phyloP scores from a whole-genome alignment of 2,329 filamentous ascomycete genomes.

The Fusarium domesticum region DNA sequence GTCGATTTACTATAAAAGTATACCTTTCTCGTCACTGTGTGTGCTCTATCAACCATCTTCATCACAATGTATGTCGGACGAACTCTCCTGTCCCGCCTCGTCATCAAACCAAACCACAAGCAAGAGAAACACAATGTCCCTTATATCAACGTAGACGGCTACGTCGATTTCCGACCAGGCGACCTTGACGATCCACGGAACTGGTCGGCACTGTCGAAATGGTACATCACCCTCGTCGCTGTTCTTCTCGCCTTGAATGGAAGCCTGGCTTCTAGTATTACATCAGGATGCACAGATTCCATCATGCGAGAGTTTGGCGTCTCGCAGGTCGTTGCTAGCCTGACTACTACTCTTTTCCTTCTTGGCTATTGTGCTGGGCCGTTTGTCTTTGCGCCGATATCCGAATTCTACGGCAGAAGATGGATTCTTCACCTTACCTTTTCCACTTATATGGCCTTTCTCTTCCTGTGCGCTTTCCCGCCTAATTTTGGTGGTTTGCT shows the following conservation, averaged over 20 bases:
- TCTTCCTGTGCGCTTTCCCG: slow-evolving; percentile 53
- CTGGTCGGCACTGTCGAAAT: slow-evolving; percentile 42
- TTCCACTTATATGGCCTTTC: slow-evolving; percentile 48
- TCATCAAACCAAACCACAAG: slow-evolving; percentile 51
- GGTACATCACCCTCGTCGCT: slow-evolving; percentile 40
- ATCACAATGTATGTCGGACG: slow-evolving; percentile 33
- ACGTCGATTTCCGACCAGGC: slow-evolving; percentile 48
- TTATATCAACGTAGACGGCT: slow-evolving; percentile 47
- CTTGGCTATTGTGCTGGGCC: slow-evolving; percentile 58
- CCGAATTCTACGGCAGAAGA: slow-evolving; percentile 55
- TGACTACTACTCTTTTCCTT: slow-evolving; percentile 54
- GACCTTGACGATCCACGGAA: slow-evolving; percentile 52
- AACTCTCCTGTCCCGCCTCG: slow-evolving; percentile 48
- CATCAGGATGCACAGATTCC: slow-evolving; percentile 34
- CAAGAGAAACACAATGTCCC: slow-evolving; percentile 29
- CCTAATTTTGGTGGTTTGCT: slow-evolving; percentile 52
- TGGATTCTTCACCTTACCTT: slow-evolving; percentile 53
- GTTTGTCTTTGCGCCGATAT: slow-evolving; percentile 55
- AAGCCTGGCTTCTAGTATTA: slow-evolving; percentile 45
- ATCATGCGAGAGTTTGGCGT: slow-evolving; percentile 41
- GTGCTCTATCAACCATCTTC: too few relatives aligned
- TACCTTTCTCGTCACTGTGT: too few relatives aligned
- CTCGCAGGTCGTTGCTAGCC: slow-evolving; percentile 44
- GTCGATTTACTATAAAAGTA: too few relatives aligned
- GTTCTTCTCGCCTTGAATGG: slow-evolving; percentile 53